Evolutionary conservation across 2,329 filamentous ascomycete genomes (phyloP), one percentile per base, ranked within the genome.

Genomic region (Akanthomyces uredinophilus): DNA sequence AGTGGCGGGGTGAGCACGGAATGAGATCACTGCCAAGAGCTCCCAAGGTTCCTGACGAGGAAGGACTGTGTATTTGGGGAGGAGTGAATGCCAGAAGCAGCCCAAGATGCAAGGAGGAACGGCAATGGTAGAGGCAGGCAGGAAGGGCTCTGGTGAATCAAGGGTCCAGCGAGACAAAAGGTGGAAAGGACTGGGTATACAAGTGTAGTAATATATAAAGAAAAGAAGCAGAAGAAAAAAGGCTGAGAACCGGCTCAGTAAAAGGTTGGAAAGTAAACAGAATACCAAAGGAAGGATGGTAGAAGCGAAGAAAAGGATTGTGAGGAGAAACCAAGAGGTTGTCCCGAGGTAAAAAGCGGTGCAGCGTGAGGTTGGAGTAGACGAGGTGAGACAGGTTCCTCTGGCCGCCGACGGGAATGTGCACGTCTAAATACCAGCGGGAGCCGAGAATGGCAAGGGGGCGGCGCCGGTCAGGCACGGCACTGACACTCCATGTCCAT

Each of bases 371-470:
- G 41, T 32, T 37, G 58, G 50, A 51, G 43, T 43, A 53, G 35
- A 22, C 7, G 16, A 35, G 32, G 62, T 61, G 62, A 63, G 62
- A 61, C 62, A 50, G 46, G 50, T 51, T n/a, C n/a, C n/a, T n/a
- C 44, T 52, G 35, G 43, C 46, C 56, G 37, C 29, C 29, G 43
- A 54, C 35, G 66, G 66, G 63, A 63, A 65, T 61, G 65, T 41
- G 50, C n/a, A 63, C 55, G 55, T 62, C 66, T 68, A 67, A 66
- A 68, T 68, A 66, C 27, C 27, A 5, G 27, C 27, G 35, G 20
- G 37, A 51, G 37, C 41, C 27, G 54, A 58, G 27, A 7, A 22
- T 11, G 32, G 32, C 20, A 10, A 24, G 20, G 14, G 29, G 24
- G 11, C 2, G 39, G 24, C 24, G 37, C 13, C 24, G 39, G 22